phyloP scores from a whole-genome alignment of 1,284 basidiomycete genomes.

The Ganoderma resinaceum region DNA sequence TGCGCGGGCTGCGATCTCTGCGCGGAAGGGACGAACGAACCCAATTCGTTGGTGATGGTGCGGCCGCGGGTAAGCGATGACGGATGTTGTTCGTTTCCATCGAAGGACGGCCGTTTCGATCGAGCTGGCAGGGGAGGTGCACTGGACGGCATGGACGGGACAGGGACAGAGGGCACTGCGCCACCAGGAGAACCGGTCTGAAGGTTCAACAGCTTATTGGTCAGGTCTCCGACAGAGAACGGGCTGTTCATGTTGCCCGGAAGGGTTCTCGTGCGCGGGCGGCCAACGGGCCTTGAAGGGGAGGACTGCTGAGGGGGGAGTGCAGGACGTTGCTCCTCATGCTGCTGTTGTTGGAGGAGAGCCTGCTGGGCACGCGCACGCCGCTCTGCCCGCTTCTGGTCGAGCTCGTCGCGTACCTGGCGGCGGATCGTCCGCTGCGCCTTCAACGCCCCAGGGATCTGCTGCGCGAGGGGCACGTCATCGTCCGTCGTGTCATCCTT shows the following conservation, averaged over 20 bases:
- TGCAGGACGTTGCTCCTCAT: conserved; percentile 11
- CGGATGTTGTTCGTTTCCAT: conserved; percentile 13
- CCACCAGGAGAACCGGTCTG: conserved; percentile 39
- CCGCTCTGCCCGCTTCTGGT: conserved; percentile 60
- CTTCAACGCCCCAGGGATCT: conserved; percentile 77
- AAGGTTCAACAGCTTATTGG: conserved; percentile 60
- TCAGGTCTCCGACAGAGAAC: conserved; percentile 65
- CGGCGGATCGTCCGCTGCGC: conserved; percentile 80
- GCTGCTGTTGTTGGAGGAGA: conserved; percentile 17
- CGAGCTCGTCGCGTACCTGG: conserved; percentile 72
- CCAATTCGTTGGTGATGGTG: conserved; percentile 19
- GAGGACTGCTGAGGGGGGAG: conserved; percentile 34
- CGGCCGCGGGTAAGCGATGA: conserved; percentile 18
- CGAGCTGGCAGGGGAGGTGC: conserved; percentile 28
- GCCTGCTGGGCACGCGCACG: conserved; percentile 30
- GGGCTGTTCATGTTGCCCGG: conserved; percentile 48
- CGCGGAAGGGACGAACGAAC: conserved; percentile 14
- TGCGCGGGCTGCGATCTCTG: conserved; percentile 25
- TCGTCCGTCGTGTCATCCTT: conserved; percentile 50
- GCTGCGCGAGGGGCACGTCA: conserved; percentile 78
- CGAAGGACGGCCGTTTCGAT: conserved; percentile 31
- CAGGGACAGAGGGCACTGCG: conserved; percentile 33
- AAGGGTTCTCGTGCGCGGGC: conserved; percentile 55
- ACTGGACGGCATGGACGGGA: conserved; percentile 29
- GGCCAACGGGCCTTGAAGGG: conserved; percentile 42